These are phyloP conservation scores for Neurospora pannonica DNA, from an alignment of 495 filamentous ascomycete genomes.

Conservation along the genomic window DNA sequence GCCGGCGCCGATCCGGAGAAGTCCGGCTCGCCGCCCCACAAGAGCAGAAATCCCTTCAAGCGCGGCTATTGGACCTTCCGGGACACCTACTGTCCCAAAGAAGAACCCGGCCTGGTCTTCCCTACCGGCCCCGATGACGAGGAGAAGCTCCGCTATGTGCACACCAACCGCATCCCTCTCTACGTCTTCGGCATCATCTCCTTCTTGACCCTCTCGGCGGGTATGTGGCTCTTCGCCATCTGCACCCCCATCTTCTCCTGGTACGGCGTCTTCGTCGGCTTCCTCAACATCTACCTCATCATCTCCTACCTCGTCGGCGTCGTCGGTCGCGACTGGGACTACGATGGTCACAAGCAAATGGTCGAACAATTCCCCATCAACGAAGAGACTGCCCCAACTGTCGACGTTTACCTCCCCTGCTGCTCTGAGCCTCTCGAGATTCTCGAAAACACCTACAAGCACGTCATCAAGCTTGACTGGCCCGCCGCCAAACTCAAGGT, in stretches of 20 bases:
- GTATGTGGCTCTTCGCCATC: conserved; percentile 26
- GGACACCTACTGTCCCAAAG: conserved; percentile 20
- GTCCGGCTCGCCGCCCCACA: neutral
- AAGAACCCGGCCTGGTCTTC: conserved; percentile 19
- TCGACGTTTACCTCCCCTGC: conserved; percentile 26
- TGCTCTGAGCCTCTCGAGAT: conserved; percentile 25
- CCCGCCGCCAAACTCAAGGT: conserved; percentile 16
- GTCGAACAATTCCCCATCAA: conserved; percentile 18
- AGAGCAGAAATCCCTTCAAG: conserved; percentile 9
- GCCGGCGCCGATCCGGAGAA: conserved; percentile 8
- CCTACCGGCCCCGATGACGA: conserved; percentile 21
- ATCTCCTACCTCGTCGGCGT: conserved; percentile 26
- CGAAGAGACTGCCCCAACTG: conserved; percentile 19
- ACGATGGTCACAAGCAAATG: conserved; percentile 5
- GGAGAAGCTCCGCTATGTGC: conserved; percentile 20
- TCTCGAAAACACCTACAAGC: conserved; percentile 25
- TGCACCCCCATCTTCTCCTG: conserved; percentile 22
- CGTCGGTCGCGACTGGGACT: conserved; percentile 24
- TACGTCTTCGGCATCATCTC: conserved; percentile 24
- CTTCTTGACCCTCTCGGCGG: conserved; percentile 21
- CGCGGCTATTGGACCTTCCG: conserved; percentile 11
- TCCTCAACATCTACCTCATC: conserved; percentile 26
- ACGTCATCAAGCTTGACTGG: conserved; percentile 22
- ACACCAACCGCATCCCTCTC: conserved; percentile 23
- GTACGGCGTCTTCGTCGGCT: conserved; percentile 25